A percentile compares a stretch with the other conserved stretches of the same genome.
phyloP scores from a whole-genome alignment of 352 stramenopile genomes.

The Phytophthora hibernalis region DNA sequence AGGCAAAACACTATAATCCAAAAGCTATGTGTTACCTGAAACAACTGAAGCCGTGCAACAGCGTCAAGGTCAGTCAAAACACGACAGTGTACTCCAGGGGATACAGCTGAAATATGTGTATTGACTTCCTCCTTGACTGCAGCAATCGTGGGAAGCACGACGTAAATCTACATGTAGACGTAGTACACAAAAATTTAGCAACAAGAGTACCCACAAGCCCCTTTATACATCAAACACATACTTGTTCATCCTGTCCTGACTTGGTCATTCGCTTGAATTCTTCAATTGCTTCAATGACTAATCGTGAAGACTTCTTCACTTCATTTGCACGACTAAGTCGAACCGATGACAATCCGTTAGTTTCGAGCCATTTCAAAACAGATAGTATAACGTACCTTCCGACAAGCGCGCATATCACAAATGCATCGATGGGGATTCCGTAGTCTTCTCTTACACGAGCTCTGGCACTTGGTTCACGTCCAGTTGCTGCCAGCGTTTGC shows the following conservation, averaged over 20 bases:
- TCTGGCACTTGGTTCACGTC: slow-evolving; percentile 12
- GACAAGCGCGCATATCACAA: slow-evolving; percentile 71
- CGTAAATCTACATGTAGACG: too few relatives aligned
- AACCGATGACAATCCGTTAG: slow-evolving; percentile 1
- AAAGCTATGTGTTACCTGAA: slow-evolving; percentile 34
- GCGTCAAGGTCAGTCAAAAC: slow-evolving; percentile 38
- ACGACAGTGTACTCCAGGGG: slow-evolving; percentile 3
- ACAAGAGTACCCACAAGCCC: background rate
- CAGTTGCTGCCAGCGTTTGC: slow-evolving; percentile 25
- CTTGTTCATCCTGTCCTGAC: slow-evolving; percentile 4
- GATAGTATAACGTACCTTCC: slow-evolving; percentile 52
- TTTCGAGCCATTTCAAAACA: background rate
- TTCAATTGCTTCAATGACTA: slow-evolving; percentile 57
- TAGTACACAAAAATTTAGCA: slow-evolving; percentile 8
- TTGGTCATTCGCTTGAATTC: slow-evolving; percentile 30
- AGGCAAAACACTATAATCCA: background rate
- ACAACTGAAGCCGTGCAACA: slow-evolving; percentile 30
- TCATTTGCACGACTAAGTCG: slow-evolving; percentile 62
- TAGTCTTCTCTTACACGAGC: slow-evolving; percentile 19
- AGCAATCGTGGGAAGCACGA: slow-evolving; percentile 70
- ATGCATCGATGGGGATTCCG: slow-evolving; percentile 42
- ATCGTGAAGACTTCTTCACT: slow-evolving; percentile 49
- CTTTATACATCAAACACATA: slow-evolving; percentile 3
- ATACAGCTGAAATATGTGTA: slow-evolving; percentile 16
- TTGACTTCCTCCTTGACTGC: slow-evolving; percentile 39